Conservation (phyloP, 1,284 basidiomycete genomes). For the Ceratobasidium sp. region DNA sequence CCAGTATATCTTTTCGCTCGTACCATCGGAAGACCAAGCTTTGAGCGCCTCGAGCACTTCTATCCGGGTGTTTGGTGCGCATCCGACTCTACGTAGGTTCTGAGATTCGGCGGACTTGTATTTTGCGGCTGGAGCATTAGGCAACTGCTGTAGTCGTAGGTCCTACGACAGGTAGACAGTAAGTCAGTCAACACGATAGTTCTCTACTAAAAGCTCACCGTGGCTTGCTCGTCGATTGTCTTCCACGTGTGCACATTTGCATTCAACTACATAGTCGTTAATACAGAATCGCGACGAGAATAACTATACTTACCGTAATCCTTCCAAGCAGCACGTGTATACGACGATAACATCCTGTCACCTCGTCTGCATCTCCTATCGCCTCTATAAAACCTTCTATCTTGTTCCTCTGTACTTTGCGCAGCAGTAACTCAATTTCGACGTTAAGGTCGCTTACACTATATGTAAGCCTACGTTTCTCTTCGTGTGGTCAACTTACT, state of each 20-base stretch:
- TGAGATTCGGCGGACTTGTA: not conserved
- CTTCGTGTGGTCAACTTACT: not conserved
- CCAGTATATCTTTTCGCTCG: too few relatives aligned
- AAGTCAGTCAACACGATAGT: not conserved
- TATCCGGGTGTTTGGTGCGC: not conserved
- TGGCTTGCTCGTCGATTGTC: conserved; percentile 1
- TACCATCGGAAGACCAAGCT: not conserved
- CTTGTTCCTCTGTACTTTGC: too few relatives aligned
- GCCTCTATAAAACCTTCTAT: not conserved
- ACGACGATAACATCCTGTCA: too few relatives aligned
- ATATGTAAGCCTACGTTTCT: not conserved
- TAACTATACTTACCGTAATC: not conserved
- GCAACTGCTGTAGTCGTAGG: not conserved
- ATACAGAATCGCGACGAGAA: not conserved
- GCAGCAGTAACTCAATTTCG: too few relatives aligned
- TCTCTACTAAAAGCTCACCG: too few relatives aligned
- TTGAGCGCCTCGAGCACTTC: not conserved
- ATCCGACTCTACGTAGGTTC: not conserved
- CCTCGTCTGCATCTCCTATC: too few relatives aligned
- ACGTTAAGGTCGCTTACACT: too few relatives aligned
- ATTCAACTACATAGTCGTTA: not conserved
- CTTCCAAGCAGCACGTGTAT: not conserved
- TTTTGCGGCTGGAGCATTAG: not conserved
- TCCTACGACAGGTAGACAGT: not conserved
- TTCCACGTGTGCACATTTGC: not conserved